phyloP scores from a whole-genome alignment of 345 rosid genomes.

The Camelina hispida region DNA sequence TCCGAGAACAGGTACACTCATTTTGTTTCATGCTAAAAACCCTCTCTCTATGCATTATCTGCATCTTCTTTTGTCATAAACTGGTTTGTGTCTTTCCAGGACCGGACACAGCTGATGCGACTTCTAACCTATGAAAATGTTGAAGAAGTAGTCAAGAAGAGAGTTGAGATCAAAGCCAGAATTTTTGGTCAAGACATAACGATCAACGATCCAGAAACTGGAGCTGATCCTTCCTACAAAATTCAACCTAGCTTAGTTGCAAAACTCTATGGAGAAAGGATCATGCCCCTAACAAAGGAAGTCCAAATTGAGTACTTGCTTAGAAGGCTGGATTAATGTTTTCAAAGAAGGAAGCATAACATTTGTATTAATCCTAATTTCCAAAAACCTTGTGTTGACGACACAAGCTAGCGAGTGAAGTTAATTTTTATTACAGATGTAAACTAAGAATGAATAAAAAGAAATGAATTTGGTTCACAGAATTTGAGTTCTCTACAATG shows the following conservation, averaged over 20 bases:
- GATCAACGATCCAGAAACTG: constrained; percentile 24
- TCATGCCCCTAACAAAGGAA: constrained; percentile 75
- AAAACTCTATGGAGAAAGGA: constrained; percentile 59
- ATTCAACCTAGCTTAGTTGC: constrained; percentile 65
- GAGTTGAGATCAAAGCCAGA: constrained; percentile 65
- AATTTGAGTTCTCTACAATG: constrained; percentile 16
- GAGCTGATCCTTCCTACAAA: constrained; percentile 54
- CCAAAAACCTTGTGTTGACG: constrained; percentile 24
- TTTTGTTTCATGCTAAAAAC: neutral
- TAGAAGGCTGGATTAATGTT: constrained; percentile 59
- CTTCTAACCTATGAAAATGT: constrained; percentile 57
- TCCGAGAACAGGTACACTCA: constrained; percentile 55
- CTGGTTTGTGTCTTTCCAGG: constrained; percentile 49
- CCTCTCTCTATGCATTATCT: constrained; percentile 4
- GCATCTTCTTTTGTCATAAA: neutral
- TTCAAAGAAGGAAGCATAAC: constrained; percentile 3
- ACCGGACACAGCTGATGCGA: constrained; percentile 52
- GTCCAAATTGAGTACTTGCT: constrained; percentile 69
- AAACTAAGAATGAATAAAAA: constrained; percentile 25
- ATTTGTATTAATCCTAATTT: constrained; percentile 26
- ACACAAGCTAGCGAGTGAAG: constrained; percentile 22
- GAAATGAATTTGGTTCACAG: constrained; percentile 4
- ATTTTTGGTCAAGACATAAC: constrained; percentile 54
- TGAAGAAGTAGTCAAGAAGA: constrained; percentile 58
- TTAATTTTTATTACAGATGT: constrained; percentile 38